Base-by-base conservation (phyloP, 495 filamentous ascomycete species). In the Aspergillus bridgeri region DNA sequence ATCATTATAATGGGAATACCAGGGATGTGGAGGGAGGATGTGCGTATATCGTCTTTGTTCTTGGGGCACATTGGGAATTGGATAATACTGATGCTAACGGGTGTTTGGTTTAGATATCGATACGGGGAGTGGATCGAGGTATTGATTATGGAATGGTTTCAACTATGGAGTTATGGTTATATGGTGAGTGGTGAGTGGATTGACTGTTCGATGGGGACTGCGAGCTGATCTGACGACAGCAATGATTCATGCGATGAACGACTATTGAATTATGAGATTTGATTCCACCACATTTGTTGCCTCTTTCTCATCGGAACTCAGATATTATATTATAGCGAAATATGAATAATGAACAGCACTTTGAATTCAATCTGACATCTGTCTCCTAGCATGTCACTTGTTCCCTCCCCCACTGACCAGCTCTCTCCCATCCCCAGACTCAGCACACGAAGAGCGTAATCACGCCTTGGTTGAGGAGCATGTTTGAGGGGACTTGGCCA, bases 401-500 rank as follows among this genome's bases (percentile, higher is more conserved):
- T n/a, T n/a, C n/a, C n/a, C n/a, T n/a, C n/a, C n/a, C n/a, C n/a
- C n/a, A n/a, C n/a, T n/a, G n/a, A n/a, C n/a, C n/a, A n/a, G n/a
- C n/a, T n/a, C n/a, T n/a, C n/a, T n/a, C n/a, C n/a, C n/a, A n/a
- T n/a, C n/a, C n/a, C n/a, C n/a, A n/a, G n/a, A n/a, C n/a, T n/a
- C n/a, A n/a, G n/a, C n/a, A n/a, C n/a, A 78, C 58, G 7, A 38
- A 66, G 21, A 75, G 68, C 0, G 76, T 78, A 29, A 75, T 64
- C 2, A 63, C 69, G 8, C 76, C 77, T 53, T 78, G 66, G 58
- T 83, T 85, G 6, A 86, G 66, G 38, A 85, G 78, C 48, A 86
- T 69, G 51, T 86, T 87, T 0, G 81, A 84, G 0, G 83, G 84
- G 18, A 81, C 69, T 65, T 82, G 75, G 65, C 77, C 76, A 20